Base-by-base conservation (phyloP, 345 rosid species). In the Isatis tinctoria region DNA sequence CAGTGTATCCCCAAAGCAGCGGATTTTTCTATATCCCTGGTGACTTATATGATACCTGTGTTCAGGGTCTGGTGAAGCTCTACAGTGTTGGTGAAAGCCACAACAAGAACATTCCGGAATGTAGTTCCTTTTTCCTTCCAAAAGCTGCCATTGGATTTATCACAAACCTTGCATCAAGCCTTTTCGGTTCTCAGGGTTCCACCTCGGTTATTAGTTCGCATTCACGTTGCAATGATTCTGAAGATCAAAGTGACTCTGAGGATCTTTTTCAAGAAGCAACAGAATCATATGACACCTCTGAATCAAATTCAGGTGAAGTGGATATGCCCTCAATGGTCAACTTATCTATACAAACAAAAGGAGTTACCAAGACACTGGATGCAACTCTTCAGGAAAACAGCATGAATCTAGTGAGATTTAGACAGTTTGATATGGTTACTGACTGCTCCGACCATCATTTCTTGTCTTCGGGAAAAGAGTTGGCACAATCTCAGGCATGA, bases 381-480 rank as follows among this genome's bases (percentile, higher is more conserved):
- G 24, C 74, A 41, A 74, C 49, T 35, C 30, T 70, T 72, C 54
- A 43, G 18, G 72, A 74, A 12, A 51, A 52, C 35, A 37, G 66
- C 62, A 64, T 61, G 59, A 78, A 58, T 32, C 17, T 49, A 20
- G 79, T 74, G 72, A 60, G 39, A 10, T 87, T 84, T 73, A 78
- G 60, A 79, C 91, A 77, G 82, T 95, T 95, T 70, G 97, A 95
- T 82, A 85, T 91, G 85, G 87, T 84, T 26, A 58, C 16, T 24
- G 88, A 88, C 69, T 87, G 92, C 81, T 85, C 90, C 0, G 99
- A 88, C 71, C 97, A 95, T 83, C 86, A 86, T 81, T 95, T 91
- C 81, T 78, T 86, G 36, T 72, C 76, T 41, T 82, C 77, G 28
- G 80, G 73, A 36, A 85, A 81, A 73, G 90, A 72, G 54, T 47